These are phyloP conservation scores for Cryptococcus sp. DNA, from an alignment of 1,284 basidiomycete genomes.

Conservation along the genomic window DNA sequence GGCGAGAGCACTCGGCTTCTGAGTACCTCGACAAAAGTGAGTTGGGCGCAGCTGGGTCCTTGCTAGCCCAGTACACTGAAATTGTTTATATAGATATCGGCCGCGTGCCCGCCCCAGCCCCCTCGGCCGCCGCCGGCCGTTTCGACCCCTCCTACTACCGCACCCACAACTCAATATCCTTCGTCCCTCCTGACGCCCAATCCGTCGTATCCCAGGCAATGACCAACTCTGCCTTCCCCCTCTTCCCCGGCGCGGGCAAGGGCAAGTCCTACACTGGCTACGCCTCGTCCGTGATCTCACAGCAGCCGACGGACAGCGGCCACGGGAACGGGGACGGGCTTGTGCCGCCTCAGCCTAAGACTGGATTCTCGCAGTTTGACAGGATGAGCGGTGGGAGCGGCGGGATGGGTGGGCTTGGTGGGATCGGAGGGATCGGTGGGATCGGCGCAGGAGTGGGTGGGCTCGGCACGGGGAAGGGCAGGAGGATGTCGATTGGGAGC, in stretches of 20 bases:
- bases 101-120: constrained; percentile 60
- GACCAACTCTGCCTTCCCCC: constrained; percentile 84
- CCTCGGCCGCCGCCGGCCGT: constrained; percentile 57
- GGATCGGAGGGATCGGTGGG: background rate
- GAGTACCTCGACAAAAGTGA: constrained; percentile 56
- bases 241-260: constrained; percentile 63
- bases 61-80: background rate
- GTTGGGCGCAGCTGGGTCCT: background rate
- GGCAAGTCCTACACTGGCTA: constrained; percentile 66
- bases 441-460: background rate
- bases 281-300: constrained; percentile 85
- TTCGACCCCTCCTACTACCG: constrained; percentile 94
- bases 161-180: constrained; percentile 88
- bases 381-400: constrained; percentile 18
- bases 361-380: constrained; percentile 73
- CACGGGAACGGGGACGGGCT: constrained; percentile 41
- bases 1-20: constrained; percentile 69
- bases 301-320: constrained; percentile 65
- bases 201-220: constrained; percentile 84
- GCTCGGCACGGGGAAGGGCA: constrained; percentile 1
- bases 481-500: constrained; percentile 60
- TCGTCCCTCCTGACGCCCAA: constrained; percentile 91
- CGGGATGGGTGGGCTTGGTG: constrained; percentile 1
- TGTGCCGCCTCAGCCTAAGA: constrained; percentile 44
- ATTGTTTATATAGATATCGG: constrained; percentile 29